Evolutionary conservation across 108 stramenopile species (phyloP).

Genomic region (Epipyxis sp.): DNA sequence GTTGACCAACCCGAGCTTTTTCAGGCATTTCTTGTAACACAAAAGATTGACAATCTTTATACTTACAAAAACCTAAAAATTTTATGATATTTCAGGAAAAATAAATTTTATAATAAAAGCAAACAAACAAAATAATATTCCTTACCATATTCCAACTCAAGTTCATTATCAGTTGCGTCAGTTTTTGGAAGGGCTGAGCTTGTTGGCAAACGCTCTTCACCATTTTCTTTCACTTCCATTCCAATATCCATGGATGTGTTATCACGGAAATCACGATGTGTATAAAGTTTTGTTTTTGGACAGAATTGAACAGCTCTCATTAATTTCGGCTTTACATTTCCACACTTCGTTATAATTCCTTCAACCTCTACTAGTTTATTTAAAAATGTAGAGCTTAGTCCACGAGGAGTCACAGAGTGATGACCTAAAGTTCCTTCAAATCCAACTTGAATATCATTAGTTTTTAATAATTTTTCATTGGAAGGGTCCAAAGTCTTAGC

Average conservation of each 20-base stretch:
- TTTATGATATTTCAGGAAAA: no score
- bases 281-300: slow-evolving; percentile 73
- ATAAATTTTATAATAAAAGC: no score
- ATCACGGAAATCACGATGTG: slow-evolving; percentile 81
- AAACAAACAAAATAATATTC: no score
- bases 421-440: slow-evolving; percentile 58
- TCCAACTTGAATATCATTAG: slow-evolving; percentile 50
- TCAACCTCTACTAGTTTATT: slow-evolving; percentile 83
- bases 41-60: slow-evolving; percentile 93
- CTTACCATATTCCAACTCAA: slow-evolving; percentile 97
- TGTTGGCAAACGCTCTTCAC: slow-evolving; percentile 57
- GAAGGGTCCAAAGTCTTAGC: slow-evolving; percentile 48
- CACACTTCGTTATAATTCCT: slow-evolving; percentile 95
- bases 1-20: slow-evolving; percentile 94
- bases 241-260: slow-evolving; percentile 89
- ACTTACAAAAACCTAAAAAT: slow-evolving; percentile 78
- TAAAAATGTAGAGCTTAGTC: slow-evolving; percentile 38
- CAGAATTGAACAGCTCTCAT: slow-evolving; percentile 93
- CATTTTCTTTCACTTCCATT: slow-evolving; percentile 62
- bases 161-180: slow-evolving; percentile 77
- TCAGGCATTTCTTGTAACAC: slow-evolving; percentile 91
- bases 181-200: slow-evolving; percentile 79
- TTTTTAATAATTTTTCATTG: slow-evolving; percentile 43
- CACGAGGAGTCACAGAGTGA: slow-evolving; percentile 45
- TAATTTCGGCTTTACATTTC: slow-evolving; percentile 92